Evolutionary conservation across 352 stramenopile species (phyloP).

Genomic region (Pythium myriotylum): DNA sequence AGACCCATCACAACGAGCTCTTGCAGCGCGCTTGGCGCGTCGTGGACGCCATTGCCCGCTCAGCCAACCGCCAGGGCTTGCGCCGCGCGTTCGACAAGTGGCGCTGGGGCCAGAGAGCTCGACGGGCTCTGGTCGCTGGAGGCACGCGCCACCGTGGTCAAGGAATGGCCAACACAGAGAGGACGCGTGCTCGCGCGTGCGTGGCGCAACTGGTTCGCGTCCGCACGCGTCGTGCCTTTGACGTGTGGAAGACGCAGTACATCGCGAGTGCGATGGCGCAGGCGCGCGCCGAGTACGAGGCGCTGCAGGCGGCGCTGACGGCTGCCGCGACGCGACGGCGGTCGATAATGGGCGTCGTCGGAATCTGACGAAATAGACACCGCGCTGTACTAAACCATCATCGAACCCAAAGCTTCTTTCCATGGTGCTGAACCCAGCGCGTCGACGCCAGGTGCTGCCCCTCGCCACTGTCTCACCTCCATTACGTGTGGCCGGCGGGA

Average conservation of each 20-base stretch:
- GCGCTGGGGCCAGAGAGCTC: constrained; percentile 4
- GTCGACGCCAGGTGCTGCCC: background rate
- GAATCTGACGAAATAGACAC: too few relatives aligned
- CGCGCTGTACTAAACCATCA: too few relatives aligned
- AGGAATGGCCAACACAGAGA: constrained; percentile 9
- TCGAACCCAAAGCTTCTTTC: too few relatives aligned
- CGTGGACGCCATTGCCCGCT: constrained; percentile 14
- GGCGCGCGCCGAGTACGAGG: constrained; percentile 42
- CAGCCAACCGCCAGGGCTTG: constrained; percentile 8
- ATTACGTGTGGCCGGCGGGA: background rate
- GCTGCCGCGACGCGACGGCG: constrained; percentile 44
- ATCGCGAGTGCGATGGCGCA: constrained; percentile 41
- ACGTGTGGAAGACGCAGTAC: constrained; percentile 55
- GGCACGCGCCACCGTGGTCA: background rate
- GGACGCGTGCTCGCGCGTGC: constrained; percentile 25
- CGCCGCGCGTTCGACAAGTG: constrained; percentile 28
- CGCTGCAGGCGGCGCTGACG: constrained; percentile 48
- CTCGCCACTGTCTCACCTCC: background rate
- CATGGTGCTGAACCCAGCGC: constrained; percentile 3
- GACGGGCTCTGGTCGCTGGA: background rate
- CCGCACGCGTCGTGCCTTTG: constrained; percentile 37
- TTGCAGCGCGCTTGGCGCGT: constrained; percentile 9
- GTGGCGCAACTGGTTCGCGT: constrained; percentile 25
- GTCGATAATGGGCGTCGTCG: constrained; percentile 28
- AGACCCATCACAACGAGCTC: constrained; percentile 16